Base-by-base conservation (phyloP, 257 asterid genomes). In the Ilex aquifolium region DNA sequence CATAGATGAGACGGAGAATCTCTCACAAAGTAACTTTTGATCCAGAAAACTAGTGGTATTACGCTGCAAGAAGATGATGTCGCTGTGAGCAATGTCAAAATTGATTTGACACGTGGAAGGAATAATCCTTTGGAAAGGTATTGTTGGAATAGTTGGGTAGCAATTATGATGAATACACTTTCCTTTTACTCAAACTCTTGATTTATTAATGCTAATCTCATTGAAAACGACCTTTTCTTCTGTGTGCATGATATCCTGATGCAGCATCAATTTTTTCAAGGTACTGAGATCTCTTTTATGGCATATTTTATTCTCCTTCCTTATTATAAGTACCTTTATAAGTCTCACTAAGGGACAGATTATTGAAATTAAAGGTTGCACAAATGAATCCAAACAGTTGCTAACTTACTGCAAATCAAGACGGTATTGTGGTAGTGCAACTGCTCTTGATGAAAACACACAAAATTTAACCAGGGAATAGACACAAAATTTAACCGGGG, bases 221-320 rank as follows among this genome's bases (percentile, higher is more conserved):
- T 62, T 27, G 6, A 50, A 3, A 63, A 11, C 59, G 58, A 42
- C 53, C 21, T 64, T 46, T 60, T 68, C 54, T 65, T 70, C 61
- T 62, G 61, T 59, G 65, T 56, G 60, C 78, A 40, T 62, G 73
- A 67, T 68, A 61, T 31, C 49, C 77, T 56, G 44, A 77, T 32
- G 72, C 95, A 91, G 96, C 79, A 78, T 91, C 85, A 77, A 72
- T 51, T 91, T 91, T 76, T 91, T 84, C 81, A 49, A 86, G 97
- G 96, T 91, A 82, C 66, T 56, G 12, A 32, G 30, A 32, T 55
- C 39, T 63, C 32, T 56, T 63, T 60, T 31, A 12, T 58, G 49
- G 61, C 40, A 50, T 56, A 17, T 16, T 27, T 7, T 21, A 21
- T 21, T 21, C 27, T 21, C 27, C 27, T 21, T 21, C 0, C 27